Conservation (phyloP, 2,329 filamentous ascomycete species). For the Phaeosphaeriaceae sp. region DNA sequence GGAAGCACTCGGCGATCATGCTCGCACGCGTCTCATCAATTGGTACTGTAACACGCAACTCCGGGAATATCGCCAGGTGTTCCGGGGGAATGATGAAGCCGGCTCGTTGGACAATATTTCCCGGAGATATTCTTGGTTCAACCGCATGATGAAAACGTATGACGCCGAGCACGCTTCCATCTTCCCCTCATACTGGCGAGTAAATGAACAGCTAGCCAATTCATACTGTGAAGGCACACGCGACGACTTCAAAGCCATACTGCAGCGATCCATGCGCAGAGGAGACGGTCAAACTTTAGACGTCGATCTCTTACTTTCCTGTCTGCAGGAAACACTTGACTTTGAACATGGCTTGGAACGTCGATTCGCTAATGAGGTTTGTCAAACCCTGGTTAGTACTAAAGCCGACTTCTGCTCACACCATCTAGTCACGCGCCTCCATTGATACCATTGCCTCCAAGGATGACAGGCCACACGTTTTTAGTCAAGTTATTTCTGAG, state of each 20-base stretch:
- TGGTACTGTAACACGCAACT: slow-evolving; percentile 99
- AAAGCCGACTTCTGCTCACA: slow-evolving; percentile 20
- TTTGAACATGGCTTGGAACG: slow-evolving; percentile 93
- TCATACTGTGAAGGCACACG: slow-evolving; percentile 94
- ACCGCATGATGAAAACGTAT: slow-evolving; percentile 91
- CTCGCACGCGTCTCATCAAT: slow-evolving; percentile 79
- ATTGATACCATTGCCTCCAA: slow-evolving; percentile 87
- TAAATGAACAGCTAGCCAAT: slow-evolving; percentile 87
- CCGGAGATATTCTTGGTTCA: slow-evolving; percentile 94
- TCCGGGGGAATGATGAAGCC: slow-evolving; percentile 94
- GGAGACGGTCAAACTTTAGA: slow-evolving; percentile 80
- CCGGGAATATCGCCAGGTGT: slow-evolving; percentile 93
- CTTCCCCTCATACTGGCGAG: slow-evolving; percentile 87
- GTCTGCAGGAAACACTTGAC: slow-evolving; percentile 92
- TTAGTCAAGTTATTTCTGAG: slow-evolving; percentile 90
- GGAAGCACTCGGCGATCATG: slow-evolving; percentile 90
- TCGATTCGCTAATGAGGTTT: slow-evolving; percentile 71
- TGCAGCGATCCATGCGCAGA: slow-evolving; percentile 84
- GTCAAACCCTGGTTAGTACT: slow-evolving; percentile 5
- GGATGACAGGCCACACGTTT: slow-evolving; percentile 76
- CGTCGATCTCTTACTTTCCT: slow-evolving; percentile 86
- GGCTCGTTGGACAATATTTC: slow-evolving; percentile 97
- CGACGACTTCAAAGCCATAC: slow-evolving; percentile 92
- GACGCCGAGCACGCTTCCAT: slow-evolving; percentile 90
- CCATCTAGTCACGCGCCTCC: slow-evolving; percentile 70